Evolutionary conservation across 1,139 yeast genomes (phyloP).

Genomic region (Saccharomyces hybrid): DNA sequence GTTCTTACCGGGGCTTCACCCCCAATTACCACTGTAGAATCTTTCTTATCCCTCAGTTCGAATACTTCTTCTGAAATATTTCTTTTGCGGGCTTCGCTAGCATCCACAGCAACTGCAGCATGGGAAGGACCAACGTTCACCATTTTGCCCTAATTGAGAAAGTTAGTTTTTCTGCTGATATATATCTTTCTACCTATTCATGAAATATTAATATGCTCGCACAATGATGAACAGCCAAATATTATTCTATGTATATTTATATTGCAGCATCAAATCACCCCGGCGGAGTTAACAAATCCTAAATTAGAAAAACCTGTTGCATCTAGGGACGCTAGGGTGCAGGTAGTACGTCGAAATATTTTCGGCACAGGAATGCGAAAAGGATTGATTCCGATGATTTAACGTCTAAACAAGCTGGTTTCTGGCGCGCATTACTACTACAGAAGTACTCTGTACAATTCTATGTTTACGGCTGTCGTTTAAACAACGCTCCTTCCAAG

Average conservation of each 20-base stretch:
- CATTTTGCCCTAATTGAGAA: not conserved
- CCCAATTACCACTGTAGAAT: not conserved
- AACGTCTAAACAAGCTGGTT: not conserved
- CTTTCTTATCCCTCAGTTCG: not conserved
- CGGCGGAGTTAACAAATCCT: not conserved
- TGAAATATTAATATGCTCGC: too few species aligned
- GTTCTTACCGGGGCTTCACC: not conserved
- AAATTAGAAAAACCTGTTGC: not conserved
- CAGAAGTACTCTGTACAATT: not conserved
- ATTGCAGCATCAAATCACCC: not conserved
- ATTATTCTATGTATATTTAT: not conserved
- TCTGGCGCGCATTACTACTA: not conserved
- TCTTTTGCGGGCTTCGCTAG: not conserved
- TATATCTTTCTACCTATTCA: too few species aligned
- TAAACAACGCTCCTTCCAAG: not conserved
- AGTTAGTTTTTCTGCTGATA: not conserved
- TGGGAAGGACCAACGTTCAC: not conserved
- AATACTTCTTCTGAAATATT: not conserved
- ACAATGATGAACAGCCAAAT: not conserved
- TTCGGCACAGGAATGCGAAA: not conserved
- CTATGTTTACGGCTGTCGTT: not conserved
- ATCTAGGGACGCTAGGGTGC: not conserved
- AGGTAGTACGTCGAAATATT: not conserved
- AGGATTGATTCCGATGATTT: not conserved
- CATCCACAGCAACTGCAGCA: not conserved